Percentiles rank a stretch among this genome's conserved stretches.
phyloP scores from a whole-genome alignment of 208 protist genomes.

The Leishmania tarentolae region DNA sequence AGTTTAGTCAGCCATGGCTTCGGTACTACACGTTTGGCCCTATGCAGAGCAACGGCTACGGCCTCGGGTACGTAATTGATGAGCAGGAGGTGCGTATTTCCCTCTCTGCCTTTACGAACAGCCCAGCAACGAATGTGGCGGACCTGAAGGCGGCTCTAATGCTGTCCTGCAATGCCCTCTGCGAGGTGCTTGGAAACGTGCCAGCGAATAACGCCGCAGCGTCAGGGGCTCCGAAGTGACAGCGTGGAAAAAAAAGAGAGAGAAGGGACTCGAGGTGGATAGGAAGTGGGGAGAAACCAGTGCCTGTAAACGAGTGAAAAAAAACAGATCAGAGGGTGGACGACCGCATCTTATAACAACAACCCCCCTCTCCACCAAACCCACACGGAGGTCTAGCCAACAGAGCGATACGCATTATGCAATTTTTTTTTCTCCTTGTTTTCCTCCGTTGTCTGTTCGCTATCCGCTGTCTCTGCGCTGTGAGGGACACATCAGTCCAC shows the following conservation, averaged over 20 bases:
- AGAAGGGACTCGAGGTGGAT: not conserved
- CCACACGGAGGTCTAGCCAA: not conserved
- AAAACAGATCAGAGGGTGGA: not conserved
- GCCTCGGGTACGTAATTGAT: slow-evolving; percentile 92
- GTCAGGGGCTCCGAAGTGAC: not conserved
- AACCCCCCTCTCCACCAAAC: not conserved
- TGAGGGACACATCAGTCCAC: not conserved
- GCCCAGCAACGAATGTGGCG: slow-evolving; percentile 63
- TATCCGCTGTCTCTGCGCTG: not conserved
- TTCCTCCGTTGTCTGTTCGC: not conserved
- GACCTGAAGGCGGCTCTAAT: slow-evolving; percentile 47
- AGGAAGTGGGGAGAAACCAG: not conserved
- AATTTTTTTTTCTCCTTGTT: not conserved
- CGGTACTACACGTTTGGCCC: slow-evolving; percentile 89
- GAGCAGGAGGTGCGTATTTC: slow-evolving; percentile 85
- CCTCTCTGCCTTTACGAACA: slow-evolving; percentile 83
- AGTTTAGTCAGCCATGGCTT: slow-evolving; percentile 76
- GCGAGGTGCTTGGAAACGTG: slow-evolving; percentile 10
- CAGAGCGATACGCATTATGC: not conserved
- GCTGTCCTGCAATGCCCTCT: slow-evolving; percentile 30
- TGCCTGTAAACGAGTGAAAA: not conserved
- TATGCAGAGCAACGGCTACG: slow-evolving; percentile 84
- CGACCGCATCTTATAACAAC: not conserved
- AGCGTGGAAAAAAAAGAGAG: not conserved
- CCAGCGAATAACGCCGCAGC: slow-evolving; percentile 3